Evolutionary conservation across 2,329 filamentous ascomycete genomes (phyloP).

Genomic region (Beauveria rudraprayagi): DNA sequence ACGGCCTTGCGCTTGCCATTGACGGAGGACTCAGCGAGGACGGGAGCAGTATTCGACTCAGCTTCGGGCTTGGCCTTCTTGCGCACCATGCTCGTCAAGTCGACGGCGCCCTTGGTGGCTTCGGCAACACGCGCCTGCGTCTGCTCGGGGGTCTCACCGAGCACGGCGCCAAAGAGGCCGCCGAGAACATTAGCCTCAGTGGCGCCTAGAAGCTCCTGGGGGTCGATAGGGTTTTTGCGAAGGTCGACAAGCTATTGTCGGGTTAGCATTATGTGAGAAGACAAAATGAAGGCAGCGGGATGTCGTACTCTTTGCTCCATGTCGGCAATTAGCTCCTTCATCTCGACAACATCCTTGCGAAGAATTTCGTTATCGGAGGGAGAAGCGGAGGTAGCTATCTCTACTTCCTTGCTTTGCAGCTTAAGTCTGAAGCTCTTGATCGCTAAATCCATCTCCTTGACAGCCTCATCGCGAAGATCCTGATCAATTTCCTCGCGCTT

Average conservation of each 20-base stretch:
- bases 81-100: conserved; percentile 65
- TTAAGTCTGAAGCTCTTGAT: conserved; percentile 66
- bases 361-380: conserved; percentile 60
- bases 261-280: conserved; percentile 5
- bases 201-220: conserved; percentile 30
- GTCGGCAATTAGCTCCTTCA: conserved; percentile 69
- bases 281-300: neutral
- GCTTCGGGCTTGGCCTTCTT: conserved; percentile 44
- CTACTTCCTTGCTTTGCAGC: conserved; percentile 60
- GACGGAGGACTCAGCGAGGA: conserved; percentile 18
- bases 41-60: conserved; percentile 10
- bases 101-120: conserved; percentile 64
- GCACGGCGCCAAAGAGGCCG: conserved; percentile 55
- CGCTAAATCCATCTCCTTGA: conserved; percentile 62
- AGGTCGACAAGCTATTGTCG: conserved; percentile 57
- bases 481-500: conserved; percentile 55
- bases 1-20: conserved; percentile 20
- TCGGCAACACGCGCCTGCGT: conserved; percentile 60
- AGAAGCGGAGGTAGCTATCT: conserved; percentile 53
- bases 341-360: conserved; percentile 57
- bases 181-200: conserved; percentile 35
- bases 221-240: conserved; percentile 46
- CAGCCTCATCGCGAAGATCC: conserved; percentile 61
- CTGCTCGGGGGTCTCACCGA: conserved; percentile 54
- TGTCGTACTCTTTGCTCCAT: conserved; percentile 64